Percentiles rank a stretch among this genome's conserved stretches.
Conservation (phyloP, 1,284 basidiomycete genomes). For the Fomitopsis palustris region DNA sequence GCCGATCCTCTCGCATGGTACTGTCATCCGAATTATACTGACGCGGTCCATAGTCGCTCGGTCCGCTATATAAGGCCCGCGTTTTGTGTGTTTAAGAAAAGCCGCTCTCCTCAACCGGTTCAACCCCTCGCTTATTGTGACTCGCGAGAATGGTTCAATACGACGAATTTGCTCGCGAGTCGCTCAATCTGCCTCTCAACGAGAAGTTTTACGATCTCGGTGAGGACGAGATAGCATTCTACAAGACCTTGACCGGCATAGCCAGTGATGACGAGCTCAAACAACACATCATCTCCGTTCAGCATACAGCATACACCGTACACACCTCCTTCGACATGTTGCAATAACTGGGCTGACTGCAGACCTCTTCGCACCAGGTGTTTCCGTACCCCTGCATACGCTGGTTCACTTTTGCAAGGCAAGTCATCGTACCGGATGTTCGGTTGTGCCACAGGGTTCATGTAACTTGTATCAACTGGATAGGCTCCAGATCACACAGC, state of each 20-base stretch:
- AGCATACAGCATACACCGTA: slow-evolving; percentile 41
- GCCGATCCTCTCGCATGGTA: background rate
- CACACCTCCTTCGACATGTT: background rate
- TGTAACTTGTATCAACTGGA: background rate
- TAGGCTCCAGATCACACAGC: slow-evolving; percentile 35
- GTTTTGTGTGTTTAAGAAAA: too few species aligned
- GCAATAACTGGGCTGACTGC: background rate
- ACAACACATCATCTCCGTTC: slow-evolving; percentile 38
- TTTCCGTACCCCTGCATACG: slow-evolving; percentile 40
- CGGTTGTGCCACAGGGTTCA: background rate
- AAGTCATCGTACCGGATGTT: background rate
- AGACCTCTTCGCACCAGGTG: slow-evolving; percentile 20
- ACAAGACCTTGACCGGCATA: slow-evolving; percentile 35
- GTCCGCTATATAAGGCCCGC: too few species aligned
- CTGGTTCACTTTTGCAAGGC: slow-evolving; percentile 40
- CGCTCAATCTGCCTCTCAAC: slow-evolving; percentile 6
- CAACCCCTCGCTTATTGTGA: background rate
- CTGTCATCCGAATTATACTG: too few species aligned
- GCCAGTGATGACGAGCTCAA: slow-evolving; percentile 32
- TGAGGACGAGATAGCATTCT: slow-evolving; percentile 23
- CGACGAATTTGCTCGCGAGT: background rate
- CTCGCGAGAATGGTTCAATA: background rate
- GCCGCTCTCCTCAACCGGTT: too few species aligned
- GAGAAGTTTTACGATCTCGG: slow-evolving; percentile 18
- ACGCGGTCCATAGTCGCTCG: background rate